phyloP scores from a whole-genome alignment of 768 basidiomycete species.

The Neoboletus subvelutipes region DNA sequence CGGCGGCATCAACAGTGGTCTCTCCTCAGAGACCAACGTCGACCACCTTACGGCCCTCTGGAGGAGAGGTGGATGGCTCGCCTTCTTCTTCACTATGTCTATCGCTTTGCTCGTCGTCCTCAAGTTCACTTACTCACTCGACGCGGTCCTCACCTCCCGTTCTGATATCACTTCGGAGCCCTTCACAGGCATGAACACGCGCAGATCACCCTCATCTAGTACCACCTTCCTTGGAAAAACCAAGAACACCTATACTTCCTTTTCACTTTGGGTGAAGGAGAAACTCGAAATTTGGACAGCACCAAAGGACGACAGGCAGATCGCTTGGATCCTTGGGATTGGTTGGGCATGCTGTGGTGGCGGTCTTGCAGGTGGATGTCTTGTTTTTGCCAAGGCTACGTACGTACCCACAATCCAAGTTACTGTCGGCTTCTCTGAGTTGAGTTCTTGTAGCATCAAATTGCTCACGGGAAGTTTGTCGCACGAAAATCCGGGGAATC shows the following conservation, averaged over 20 bases:
- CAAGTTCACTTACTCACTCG: constrained; percentile 69
- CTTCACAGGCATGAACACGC: constrained; percentile 41
- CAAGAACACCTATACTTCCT: constrained; percentile 41
- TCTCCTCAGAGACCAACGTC: constrained; percentile 71
- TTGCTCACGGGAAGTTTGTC: constrained; percentile 74
- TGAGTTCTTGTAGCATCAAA: constrained; percentile 70
- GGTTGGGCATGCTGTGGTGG: constrained; percentile 94
- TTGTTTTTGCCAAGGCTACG: constrained; percentile 73
- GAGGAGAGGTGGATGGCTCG: constrained; percentile 87
- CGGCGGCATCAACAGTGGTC: constrained; percentile 79
- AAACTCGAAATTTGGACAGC: constrained; percentile 74
- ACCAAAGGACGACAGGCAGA: constrained; percentile 76
- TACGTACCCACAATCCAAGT: constrained; percentile 13
- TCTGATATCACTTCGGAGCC: constrained; percentile 66
- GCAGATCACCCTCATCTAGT: constrained; percentile 18
- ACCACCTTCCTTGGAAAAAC: constrained; percentile 35
- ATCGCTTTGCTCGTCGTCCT: constrained; percentile 63
- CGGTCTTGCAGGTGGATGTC: constrained; percentile 81
- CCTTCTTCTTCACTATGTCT: constrained; percentile 81
- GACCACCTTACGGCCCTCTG: constrained; percentile 78
- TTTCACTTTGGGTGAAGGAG: constrained; percentile 56
- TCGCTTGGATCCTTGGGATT: constrained; percentile 91
- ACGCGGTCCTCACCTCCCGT: constrained; percentile 68
- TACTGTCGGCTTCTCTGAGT: not conserved
- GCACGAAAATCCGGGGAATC: constrained; percentile 80